phyloP scores from a whole-genome alignment of 441 rosid genomes.

The Populus hybrid region DNA sequence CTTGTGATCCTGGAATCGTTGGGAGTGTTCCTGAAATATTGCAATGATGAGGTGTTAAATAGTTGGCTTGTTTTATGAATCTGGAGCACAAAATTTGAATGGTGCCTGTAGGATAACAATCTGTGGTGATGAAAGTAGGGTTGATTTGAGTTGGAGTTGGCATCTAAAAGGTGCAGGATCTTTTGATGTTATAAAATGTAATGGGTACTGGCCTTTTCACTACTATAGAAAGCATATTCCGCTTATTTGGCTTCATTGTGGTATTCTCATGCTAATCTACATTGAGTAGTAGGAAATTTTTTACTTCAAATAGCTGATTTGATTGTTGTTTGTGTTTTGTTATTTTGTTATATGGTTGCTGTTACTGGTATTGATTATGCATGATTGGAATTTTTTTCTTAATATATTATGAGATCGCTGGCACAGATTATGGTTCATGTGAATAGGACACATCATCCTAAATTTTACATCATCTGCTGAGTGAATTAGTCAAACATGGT shows the following conservation, averaged over 20 bases:
- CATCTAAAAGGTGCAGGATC: too few species aligned
- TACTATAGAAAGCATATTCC: not conserved
- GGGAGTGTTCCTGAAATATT: not conserved
- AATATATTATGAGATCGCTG: not conserved
- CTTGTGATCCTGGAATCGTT: not conserved
- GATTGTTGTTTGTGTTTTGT: not conserved
- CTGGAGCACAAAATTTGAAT: not conserved
- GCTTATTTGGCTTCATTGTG: not conserved
- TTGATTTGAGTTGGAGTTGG: too few species aligned
- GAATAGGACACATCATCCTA: not conserved
- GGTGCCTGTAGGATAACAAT: not conserved
- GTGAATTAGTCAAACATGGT: not conserved
- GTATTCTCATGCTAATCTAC: not conserved
- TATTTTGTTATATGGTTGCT: not conserved
- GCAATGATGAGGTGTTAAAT: not conserved
- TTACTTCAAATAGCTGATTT: not conserved
- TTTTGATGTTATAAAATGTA: not conserved
- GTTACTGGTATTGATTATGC: not conserved
- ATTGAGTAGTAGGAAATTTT: not conserved
- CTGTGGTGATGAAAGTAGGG: not conserved
- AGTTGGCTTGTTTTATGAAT: not conserved
- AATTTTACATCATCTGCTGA: not conserved
- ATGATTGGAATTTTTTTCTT: too few species aligned
- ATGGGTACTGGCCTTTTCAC: not conserved
- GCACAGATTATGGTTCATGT: not conserved